Evolutionary conservation across 2,329 filamentous ascomycete genomes (phyloP).

Genomic region (Ophiostoma populinum): DNA sequence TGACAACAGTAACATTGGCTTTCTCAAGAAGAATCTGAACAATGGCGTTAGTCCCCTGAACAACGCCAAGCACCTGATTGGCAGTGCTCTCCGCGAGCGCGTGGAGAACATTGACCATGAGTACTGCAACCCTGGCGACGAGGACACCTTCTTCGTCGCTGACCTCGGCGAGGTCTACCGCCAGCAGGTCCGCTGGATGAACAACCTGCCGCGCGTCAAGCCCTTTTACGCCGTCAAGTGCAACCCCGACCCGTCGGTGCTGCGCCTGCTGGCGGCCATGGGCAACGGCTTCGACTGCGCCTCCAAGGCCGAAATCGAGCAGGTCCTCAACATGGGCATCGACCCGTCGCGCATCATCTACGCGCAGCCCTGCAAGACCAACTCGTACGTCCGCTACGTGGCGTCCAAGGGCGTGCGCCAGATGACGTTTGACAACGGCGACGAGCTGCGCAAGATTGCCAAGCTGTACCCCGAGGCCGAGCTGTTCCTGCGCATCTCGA

Average conservation of each 20-base stretch:
- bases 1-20: slow-evolving; percentile 28
- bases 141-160: slow-evolving; percentile 96
- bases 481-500: slow-evolving; percentile 85
- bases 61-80: slow-evolving; percentile 63
- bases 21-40: slow-evolving; percentile 26
- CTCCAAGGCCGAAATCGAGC: slow-evolving; percentile 92
- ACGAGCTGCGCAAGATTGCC: slow-evolving; percentile 96
- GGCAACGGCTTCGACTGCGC: slow-evolving; percentile 97
- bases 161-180: slow-evolving; percentile 97
- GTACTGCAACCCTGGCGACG: slow-evolving; percentile 75
- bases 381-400: slow-evolving; percentile 89
- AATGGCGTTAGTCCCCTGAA: slow-evolving; percentile 21
- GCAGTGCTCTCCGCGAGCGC: slow-evolving; percentile 70
- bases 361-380: slow-evolving; percentile 98
- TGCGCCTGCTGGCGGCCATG: slow-evolving; percentile 71
- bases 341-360: slow-evolving; percentile 91
- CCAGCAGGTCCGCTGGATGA: slow-evolving; percentile 96
- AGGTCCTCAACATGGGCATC: slow-evolving; percentile 67
- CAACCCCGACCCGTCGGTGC: slow-evolving; percentile 82
- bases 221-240: slow-evolving; percentile 99
- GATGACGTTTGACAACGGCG: slow-evolving; percentile 98
- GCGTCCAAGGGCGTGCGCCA: slow-evolving; percentile 72
- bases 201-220: slow-evolving; percentile 78
- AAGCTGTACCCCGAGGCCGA: slow-evolving; percentile 78
- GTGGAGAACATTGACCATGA: slow-evolving; percentile 75